Percentiles rank a stretch among this genome's conserved stretches.
These are phyloP conservation scores for Hortiboletus flavorubellus DNA, from an alignment of 768 basidiomycete genomes.

Conservation along the genomic window DNA sequence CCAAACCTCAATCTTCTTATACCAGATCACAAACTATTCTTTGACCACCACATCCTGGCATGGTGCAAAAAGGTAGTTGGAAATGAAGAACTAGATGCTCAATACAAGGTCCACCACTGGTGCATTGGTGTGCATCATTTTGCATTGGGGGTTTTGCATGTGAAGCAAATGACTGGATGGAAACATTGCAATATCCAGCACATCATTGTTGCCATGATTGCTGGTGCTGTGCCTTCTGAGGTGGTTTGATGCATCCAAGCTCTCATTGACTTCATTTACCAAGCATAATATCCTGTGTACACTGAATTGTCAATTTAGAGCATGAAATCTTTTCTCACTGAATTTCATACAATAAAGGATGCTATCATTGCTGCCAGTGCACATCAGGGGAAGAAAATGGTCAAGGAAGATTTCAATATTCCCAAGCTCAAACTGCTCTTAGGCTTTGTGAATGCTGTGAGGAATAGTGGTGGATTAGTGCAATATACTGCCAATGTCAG, in stretches of 20 bases:
- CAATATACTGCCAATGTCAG: too few species aligned
- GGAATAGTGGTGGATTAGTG: too few species aligned
- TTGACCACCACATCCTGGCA: conserved; percentile 1
- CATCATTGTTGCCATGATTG: background rate
- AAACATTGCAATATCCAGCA: background rate
- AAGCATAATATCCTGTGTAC: too few species aligned
- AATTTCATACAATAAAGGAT: too few species aligned
- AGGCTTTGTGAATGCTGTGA: background rate
- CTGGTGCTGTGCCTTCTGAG: too few species aligned
- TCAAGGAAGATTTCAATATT: background rate
- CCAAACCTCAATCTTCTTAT: too few species aligned
- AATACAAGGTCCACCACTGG: background rate
- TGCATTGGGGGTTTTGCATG: background rate
- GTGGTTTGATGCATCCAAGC: too few species aligned
- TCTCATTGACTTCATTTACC: too few species aligned
- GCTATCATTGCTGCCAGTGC: too few species aligned
- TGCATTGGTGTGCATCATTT: background rate
- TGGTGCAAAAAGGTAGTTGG: conserved; percentile 10
- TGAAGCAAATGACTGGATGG: background rate
- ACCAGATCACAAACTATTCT: conserved; percentile 5
- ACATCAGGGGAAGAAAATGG: too few species aligned
- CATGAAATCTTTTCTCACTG: too few species aligned
- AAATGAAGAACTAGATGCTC: background rate
- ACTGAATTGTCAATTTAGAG: too few species aligned
- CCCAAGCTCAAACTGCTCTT: background rate